phyloP scores from a whole-genome alignment of 2,329 filamentous ascomycete genomes.

The Cryphonectria nitschkei region DNA sequence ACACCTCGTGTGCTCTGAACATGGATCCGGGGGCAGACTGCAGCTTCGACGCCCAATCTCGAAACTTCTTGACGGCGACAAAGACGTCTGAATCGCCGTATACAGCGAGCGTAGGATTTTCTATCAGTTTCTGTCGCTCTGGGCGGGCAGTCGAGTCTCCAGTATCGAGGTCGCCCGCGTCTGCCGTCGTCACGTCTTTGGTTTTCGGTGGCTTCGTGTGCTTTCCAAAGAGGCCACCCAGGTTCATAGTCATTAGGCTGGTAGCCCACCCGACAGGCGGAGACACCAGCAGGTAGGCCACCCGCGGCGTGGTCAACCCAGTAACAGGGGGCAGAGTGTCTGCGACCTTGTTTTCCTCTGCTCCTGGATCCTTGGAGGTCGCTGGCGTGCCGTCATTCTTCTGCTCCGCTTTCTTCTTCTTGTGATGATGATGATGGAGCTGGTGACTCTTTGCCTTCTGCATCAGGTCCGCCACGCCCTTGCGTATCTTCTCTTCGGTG shows the following conservation, averaged over 20 bases:
- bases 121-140: conserved; percentile 56
- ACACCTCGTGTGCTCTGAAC: conserved; percentile 50
- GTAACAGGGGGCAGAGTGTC: conserved; percentile 36
- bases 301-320: conserved; percentile 43
- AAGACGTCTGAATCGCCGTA: conserved; percentile 80
- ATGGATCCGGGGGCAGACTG: conserved; percentile 42
- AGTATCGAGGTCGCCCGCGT: background rate
- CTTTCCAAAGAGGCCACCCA: conserved; percentile 41
- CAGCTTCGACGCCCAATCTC: conserved; percentile 64
- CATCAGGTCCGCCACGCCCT: conserved; percentile 53
- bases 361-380: conserved; percentile 26
- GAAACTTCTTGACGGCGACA: conserved; percentile 65
- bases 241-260: conserved; percentile 64
- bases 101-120: conserved; percentile 66
- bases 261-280: conserved; percentile 65
- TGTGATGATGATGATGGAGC: conserved; percentile 23
- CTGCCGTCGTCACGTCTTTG: conserved; percentile 16
- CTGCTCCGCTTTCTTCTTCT: conserved; percentile 12
- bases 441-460: conserved; percentile 43
- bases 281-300: conserved; percentile 68
- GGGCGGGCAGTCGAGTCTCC: background rate
- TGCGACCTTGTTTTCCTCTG: conserved; percentile 34
- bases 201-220: conserved; percentile 22
- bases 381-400: background rate
- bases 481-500: conserved; percentile 51